Evolutionary conservation across 192 early-diverging fungal genomes (phyloP), one percentile per base, ranked within the genome.

Genomic region (Linnemannia exigua): DNA sequence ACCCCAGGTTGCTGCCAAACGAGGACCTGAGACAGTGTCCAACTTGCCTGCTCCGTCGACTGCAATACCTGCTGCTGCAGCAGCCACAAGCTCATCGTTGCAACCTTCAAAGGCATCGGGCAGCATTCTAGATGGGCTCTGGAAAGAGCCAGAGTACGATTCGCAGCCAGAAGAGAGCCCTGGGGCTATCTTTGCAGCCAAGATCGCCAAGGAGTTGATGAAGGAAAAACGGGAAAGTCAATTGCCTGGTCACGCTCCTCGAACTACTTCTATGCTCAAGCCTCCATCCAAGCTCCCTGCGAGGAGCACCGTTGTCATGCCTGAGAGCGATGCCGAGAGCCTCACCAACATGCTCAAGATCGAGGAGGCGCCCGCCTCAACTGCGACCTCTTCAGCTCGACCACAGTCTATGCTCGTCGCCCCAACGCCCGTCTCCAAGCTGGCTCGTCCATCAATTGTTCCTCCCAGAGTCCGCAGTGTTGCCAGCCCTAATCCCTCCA

Each of bases 41-140:
- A 54, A 16, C 37, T 41, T n/a, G 3, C 51, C 54, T 66, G n/a
- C 28, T 44, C 37, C 71, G 14, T 66, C 69, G 25, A 17, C 73
- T 31, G 4, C 70, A 47, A 41, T 73, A 69, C 20, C 63, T 38
- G 4, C 41, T n/a, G 36, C 72, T 44, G 35, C 31, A 47, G 20
- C 33, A 22, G 11, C 71, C 68, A n/a, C 48, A 11, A 75, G 50
- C 41, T 17, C 41, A 9, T 15, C 73, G 37, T 69, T 67, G 16
- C 72, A 77, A 35, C 28, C 48, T 36, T 31, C 63, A 12, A 58
- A 68, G 14, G 28, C 77, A 54, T 28, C 77, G 11, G 70, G 66
- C 9, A 80, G 78, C 35, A 86, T 86, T 33, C 37, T 86, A 38
- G 83, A 86, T 68, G 83, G 78, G 3, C 83, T 86, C 20, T 80